phyloP scores from a whole-genome alignment of 1,284 basidiomycete species.

The Fomes fomentarius region DNA sequence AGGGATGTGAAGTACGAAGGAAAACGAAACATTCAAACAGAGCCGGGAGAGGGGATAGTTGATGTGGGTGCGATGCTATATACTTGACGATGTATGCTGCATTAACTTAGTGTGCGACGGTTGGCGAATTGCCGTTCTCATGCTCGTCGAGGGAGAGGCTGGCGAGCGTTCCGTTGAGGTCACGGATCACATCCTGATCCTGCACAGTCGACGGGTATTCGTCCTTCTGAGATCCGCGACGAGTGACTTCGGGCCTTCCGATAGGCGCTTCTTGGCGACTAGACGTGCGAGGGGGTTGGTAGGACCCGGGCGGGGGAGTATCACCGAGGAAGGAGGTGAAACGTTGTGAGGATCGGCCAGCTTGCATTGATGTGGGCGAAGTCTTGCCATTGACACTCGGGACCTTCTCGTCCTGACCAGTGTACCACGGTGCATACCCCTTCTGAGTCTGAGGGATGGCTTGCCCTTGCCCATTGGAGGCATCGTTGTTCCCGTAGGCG shows the following conservation, averaged over 20 bases:
- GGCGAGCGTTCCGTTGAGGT: slow-evolving; percentile 76
- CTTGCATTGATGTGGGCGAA: slow-evolving; percentile 44
- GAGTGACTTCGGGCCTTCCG: slow-evolving; percentile 36
- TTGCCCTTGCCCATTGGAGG: slow-evolving; percentile 24
- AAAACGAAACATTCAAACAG: slow-evolving; percentile 21
- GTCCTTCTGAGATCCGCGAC: slow-evolving; percentile 38
- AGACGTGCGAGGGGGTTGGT: slow-evolving; percentile 41
- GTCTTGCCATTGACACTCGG: slow-evolving; percentile 38
- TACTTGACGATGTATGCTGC: slow-evolving; percentile 12
- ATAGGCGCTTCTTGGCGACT: slow-evolving; percentile 51
- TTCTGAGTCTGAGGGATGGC: slow-evolving; percentile 45
- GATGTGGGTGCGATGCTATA: slow-evolving; percentile 14
- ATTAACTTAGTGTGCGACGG: slow-evolving; percentile 25
- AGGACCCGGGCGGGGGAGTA: slow-evolving; percentile 30
- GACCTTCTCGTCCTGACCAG: slow-evolving; percentile 33
- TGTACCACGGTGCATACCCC: slow-evolving; percentile 50
- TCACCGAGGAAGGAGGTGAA: slow-evolving; percentile 47
- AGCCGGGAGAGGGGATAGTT: slow-evolving; percentile 8
- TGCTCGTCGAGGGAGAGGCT: slow-evolving; percentile 63
- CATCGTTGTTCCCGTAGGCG: slow-evolving; percentile 32
- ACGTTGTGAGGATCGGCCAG: slow-evolving; percentile 43
- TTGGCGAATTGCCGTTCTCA: slow-evolving; percentile 25
- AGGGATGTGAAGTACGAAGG: slow-evolving; percentile 23
- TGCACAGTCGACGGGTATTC: slow-evolving; percentile 37
- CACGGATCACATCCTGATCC: slow-evolving; percentile 60